Conservation (phyloP, 108 stramenopile genomes). For the Nitzschia sp. region DNA sequence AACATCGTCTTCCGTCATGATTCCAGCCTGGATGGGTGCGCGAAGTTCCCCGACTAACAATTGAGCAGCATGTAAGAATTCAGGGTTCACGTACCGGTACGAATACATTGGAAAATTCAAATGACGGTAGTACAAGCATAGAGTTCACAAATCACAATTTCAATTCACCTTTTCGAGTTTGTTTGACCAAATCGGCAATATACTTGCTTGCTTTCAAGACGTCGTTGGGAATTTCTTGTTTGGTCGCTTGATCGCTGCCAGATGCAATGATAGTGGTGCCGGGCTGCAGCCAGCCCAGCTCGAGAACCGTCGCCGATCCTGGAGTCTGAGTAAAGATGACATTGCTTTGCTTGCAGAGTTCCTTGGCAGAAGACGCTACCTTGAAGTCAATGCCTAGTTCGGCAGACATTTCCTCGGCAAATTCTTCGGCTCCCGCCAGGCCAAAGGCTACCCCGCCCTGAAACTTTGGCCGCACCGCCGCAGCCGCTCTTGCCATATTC, state of each 20-base stretch:
- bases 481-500: conserved; percentile 89
- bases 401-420: conserved; percentile 70
- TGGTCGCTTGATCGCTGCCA: conserved; percentile 93
- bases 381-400: conserved; percentile 82
- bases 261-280: conserved; percentile 93
- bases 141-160: too few species aligned
- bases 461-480: conserved; percentile 71
- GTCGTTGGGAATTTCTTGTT: conserved; percentile 89
- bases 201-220: conserved; percentile 81
- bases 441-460: conserved; percentile 81
- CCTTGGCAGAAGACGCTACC: conserved; percentile 74
- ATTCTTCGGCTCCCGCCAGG: conserved; percentile 72
- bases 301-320: conserved; percentile 73
- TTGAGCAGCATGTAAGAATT: too few species aligned
- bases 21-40: conserved; percentile 75
- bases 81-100: neutral
- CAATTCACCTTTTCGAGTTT: too few species aligned
- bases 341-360: conserved; percentile 71
- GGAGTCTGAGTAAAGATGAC: conserved; percentile 92
- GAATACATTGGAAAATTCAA: neutral
- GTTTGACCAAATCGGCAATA: conserved; percentile 86
- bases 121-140: neutral
- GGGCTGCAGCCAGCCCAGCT: conserved; percentile 78
- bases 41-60: conserved; percentile 89
- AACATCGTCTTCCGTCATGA: conserved; percentile 91